phyloP scores from a whole-genome alignment of 345 rosid species.

The Eucalyptus erythrocorys region DNA sequence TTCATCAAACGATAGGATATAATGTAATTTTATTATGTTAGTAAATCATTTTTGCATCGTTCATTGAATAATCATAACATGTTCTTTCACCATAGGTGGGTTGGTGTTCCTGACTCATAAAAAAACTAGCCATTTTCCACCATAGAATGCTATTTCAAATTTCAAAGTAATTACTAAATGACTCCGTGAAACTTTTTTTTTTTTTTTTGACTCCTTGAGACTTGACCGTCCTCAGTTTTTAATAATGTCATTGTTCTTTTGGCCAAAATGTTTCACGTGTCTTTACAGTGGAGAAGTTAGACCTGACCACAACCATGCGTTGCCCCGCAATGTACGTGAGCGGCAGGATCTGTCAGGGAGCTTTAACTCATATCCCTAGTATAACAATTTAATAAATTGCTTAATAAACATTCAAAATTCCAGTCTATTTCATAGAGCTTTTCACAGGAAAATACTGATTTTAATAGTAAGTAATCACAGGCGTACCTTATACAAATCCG shows the following conservation, averaged over 20 bases:
- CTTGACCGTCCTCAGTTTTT: background rate
- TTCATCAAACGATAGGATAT: background rate
- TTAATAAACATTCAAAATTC: background rate
- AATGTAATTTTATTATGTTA: background rate
- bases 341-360: background rate
- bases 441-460: background rate
- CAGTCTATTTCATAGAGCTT: background rate
- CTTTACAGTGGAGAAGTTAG: background rate
- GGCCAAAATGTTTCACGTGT: background rate
- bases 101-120: background rate
- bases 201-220: background rate
- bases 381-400: background rate
- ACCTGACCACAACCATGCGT: background rate
- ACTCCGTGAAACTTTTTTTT: background rate
- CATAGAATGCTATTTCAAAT: background rate
- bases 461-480: background rate
- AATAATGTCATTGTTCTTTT: background rate
- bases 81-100: background rate
- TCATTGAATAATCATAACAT: background rate
- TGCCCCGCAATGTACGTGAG: accelerated
- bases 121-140: background rate
- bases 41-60: background rate
- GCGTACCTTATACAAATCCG: background rate
- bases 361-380: background rate
- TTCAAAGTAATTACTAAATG: background rate